Evolutionary conservation across 1,284 basidiomycete genomes (phyloP).

Genomic region (Fistulina hepatica): DNA sequence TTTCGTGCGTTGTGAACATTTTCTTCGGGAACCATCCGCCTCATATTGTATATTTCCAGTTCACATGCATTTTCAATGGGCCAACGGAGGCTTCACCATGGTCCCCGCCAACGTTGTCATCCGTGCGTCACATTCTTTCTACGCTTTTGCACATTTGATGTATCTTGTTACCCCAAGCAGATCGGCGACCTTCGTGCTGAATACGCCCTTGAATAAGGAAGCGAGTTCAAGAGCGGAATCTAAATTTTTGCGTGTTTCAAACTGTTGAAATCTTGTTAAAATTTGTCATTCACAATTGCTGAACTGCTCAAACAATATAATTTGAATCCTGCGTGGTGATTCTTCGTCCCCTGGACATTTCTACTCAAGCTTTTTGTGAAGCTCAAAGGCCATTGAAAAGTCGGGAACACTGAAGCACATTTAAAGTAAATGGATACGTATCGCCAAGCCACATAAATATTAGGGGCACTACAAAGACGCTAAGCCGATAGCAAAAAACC

Average conservation of each 20-base stretch:
- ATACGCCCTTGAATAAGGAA: conserved; percentile 31
- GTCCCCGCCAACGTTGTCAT: conserved; percentile 30
- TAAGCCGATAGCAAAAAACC: too few species aligned
- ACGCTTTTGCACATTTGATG: conserved; percentile 1
- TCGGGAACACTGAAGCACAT: too few species aligned
- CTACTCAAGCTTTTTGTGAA: too few species aligned
- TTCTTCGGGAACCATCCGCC: conserved; percentile 1
- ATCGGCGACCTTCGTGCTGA: conserved; percentile 34
- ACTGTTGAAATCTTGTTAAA: conserved; percentile 31
- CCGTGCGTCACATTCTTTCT: conserved; percentile 18
- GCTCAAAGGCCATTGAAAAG: too few species aligned
- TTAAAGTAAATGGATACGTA: too few species aligned
- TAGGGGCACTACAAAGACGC: too few species aligned
- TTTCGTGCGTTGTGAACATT: conserved; percentile 23
- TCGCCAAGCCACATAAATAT: too few species aligned
- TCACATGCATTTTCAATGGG: conserved; percentile 30
- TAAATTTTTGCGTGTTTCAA: conserved; percentile 17
- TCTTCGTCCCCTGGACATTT: too few species aligned
- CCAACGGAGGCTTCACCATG: conserved; percentile 30
- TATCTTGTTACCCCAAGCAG: conserved; percentile 14
- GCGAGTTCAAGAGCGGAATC: conserved; percentile 15
- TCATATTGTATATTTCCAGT: neutral
- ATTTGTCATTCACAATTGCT: neutral
- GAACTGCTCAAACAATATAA: conserved; percentile 1
- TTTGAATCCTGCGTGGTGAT: too few species aligned